Base-by-base conservation (phyloP, 1,139 yeast genomes). In the Hemisphaericaspora xylanilytica region DNA sequence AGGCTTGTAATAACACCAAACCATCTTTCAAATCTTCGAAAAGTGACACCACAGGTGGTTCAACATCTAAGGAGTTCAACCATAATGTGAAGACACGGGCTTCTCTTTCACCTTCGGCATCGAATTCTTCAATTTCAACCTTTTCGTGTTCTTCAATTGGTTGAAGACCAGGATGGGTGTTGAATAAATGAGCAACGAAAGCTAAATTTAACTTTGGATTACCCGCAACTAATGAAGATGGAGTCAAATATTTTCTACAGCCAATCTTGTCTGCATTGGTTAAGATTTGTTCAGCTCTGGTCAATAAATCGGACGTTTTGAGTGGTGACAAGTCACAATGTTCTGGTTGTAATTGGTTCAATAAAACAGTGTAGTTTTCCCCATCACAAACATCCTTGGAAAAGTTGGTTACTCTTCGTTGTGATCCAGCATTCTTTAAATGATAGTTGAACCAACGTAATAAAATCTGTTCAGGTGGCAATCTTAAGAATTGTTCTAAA, bases 101-200 rank as follows among this genome's bases (percentile, higher is more conserved):
- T 69, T 92, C 99, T 68, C 98, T 85, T 68, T 92, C 99, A 47
- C 99, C 99, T 67, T 94, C 98, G 13, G 98, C 98, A 61, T 92
- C 99, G 56, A 94, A 92, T 51, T 89, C 98, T 61, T 85, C 92
- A 52, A 90, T 86, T 56, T 84, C 94, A 21, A 86, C 85, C 55
- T 81, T 84, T 61, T 92, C 98, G 44, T 75, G 79, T 63, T 92
- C 98, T 57, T 88, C 95, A 49, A 92, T 79, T 46, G 98, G 97
- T 46, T 89, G 97, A 53, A 92, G 76, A 37, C 98, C 97, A 37
- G 99, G 99, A 56, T 88, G 82, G 4, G 96, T 90, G 68, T 92
- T 92, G 75, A 92, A 92, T 58, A 92, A 73, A 59, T 92, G 95
- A 32, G 98, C 98, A 43, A 92, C 97, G 62, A 92, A 92, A 1